Evolutionary conservation across 257 asterid genomes (phyloP), one percentile per base, ranked within the genome.

Genomic region (Echites panduratus): DNA sequence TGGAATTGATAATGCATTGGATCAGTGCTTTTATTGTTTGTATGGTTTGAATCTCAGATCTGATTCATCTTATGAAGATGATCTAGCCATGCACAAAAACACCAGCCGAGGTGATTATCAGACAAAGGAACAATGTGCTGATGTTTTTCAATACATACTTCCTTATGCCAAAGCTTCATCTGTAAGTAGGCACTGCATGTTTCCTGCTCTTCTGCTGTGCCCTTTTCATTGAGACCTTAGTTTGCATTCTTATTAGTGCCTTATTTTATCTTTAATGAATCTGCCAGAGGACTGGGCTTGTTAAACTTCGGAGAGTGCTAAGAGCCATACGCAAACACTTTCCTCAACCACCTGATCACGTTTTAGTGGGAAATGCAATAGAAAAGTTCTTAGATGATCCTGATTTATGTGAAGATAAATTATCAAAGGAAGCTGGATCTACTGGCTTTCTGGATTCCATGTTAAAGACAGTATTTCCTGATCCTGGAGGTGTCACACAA

Each of bases 81-180:
- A 94, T 80, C 75, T 94, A 78, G 91, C 87, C 78, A 80, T 80
- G 73, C 99, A 94, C 85, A 91, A 87, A 83, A 88, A 91, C 78
- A 94, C 97, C 54, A 88, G 98, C 86, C 95, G 89, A 53, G 97
- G 97, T 78, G 97, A 94, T 80, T 94, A 94, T 81, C 98, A 94
- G 86, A 94, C 97, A 22, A 94, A 94, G 87, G 98, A 94, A 81
- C 99, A 94, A 76, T 94, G 99, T 80, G 97, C 97, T 76, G 98
- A 91, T 77, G 99, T 94, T 79, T 91, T 94, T 74, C 97, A 83
- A 76, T 90, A 94, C 80, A 82, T 94, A 76, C 95, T 94, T 82
- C 93, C 99, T 24, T 94, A 91, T 82, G 97, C 98, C 16, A 90
- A 87, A 87, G 97, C 92, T 80, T 91, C 97, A 75, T 91, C 98